Conservation (phyloP, 345 rosid genomes). For the Anastatica hierochuntica region DNA sequence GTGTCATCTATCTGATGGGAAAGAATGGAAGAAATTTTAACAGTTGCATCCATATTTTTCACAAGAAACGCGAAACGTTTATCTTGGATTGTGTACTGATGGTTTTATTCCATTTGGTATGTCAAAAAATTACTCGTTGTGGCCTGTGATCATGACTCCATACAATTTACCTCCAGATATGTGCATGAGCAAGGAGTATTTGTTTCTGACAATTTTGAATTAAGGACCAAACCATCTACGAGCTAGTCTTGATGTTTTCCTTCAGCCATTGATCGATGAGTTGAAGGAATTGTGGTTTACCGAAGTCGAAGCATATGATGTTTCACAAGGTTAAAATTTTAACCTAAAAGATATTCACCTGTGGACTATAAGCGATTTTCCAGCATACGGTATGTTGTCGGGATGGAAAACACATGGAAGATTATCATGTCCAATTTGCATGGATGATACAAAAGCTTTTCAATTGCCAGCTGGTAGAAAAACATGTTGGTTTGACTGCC, state of each 20-base stretch:
- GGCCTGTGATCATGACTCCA: background rate
- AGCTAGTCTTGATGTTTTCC: background rate
- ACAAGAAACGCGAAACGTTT: background rate
- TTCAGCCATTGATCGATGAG: background rate
- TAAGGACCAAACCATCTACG: background rate
- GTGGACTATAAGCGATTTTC: background rate
- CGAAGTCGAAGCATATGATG: background rate
- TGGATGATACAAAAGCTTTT: background rate
- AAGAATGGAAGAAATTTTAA: background rate
- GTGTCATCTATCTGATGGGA: background rate
- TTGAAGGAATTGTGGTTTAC: background rate
- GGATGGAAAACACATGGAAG: background rate
- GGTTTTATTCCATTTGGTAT: background rate
- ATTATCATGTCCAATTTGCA: background rate
- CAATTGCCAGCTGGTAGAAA: background rate
- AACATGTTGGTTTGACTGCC: background rate
- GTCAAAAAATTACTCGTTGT: background rate
- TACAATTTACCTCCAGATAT: background rate
- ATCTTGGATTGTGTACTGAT: background rate
- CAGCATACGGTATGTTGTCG: background rate
- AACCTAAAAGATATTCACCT: background rate
- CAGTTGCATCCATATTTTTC: background rate
- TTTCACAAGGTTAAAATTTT: background rate
- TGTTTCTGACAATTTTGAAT: too few species aligned
- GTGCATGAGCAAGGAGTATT: background rate